Evolutionary conservation across 2,329 filamentous ascomycete genomes (phyloP).

Genomic region (Tolypocladium sp.): DNA sequence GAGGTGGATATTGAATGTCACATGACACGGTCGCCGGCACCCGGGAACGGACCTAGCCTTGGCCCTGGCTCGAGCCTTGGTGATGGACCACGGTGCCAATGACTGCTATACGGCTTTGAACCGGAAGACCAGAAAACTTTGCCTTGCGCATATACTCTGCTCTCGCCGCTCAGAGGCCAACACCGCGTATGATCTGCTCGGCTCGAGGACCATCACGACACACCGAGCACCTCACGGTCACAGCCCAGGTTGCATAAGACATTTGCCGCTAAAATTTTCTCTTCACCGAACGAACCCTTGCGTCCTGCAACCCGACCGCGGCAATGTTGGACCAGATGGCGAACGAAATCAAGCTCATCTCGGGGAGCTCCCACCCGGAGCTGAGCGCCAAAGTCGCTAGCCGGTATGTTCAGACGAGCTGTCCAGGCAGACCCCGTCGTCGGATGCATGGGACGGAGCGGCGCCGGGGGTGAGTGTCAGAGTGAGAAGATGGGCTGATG

Average conservation of each 20-base stretch:
- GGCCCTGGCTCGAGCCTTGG: neutral
- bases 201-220: neutral
- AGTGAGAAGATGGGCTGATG: conserved; percentile 10
- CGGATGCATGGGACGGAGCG: neutral
- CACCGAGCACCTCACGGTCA: neutral
- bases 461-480: neutral
- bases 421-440: neutral
- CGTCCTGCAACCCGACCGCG: neutral
- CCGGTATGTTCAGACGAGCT: conserved; percentile 22
- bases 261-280: conserved; percentile 3
- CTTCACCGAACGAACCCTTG: neutral
- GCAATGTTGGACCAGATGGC: conserved; percentile 36
- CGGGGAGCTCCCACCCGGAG: conserved; percentile 38
- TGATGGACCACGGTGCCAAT: neutral
- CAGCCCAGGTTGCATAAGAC: neutral
- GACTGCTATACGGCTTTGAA: neutral
- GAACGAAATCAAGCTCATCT: conserved; percentile 45
- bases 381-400: conserved; percentile 36
- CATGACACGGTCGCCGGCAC: neutral
- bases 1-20: neutral
- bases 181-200: neutral
- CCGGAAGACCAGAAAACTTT: neutral
- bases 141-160: neutral
- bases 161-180: neutral
- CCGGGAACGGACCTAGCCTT: neutral